phyloP scores from a whole-genome alignment of 352 stramenopile genomes.

The Globisporangium orthogonon region DNA sequence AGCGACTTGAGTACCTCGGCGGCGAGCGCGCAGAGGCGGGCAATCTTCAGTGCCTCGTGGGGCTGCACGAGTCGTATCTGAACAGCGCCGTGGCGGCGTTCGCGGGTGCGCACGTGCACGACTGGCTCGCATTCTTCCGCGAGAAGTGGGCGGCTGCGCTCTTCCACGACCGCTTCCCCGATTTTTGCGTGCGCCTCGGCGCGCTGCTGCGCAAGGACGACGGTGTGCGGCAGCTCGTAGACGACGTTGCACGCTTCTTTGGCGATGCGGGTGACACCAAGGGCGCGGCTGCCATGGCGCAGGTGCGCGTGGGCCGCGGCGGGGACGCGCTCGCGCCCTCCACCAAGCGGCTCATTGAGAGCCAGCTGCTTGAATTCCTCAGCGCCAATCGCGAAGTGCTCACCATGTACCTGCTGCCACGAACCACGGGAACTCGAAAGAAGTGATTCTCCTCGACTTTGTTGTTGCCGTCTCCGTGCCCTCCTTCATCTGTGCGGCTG shows the following conservation, averaged over 20 bases:
- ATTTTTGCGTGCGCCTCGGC: constrained; percentile 56
- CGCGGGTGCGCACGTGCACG: constrained; percentile 50
- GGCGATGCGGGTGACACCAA: constrained; percentile 61
- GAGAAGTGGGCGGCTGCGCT: constrained; percentile 68
- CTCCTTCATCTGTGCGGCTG: too few species aligned
- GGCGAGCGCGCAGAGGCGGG: constrained; percentile 38
- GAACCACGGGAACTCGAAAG: constrained; percentile 1
- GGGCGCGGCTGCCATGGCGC: constrained; percentile 42
- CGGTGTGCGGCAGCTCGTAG: constrained; percentile 52
- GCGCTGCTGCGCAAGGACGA: constrained; percentile 64
- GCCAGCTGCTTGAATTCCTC: constrained; percentile 70
- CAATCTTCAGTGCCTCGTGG: constrained; percentile 74
- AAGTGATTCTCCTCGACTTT: too few species aligned
- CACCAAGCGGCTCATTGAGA: constrained; percentile 74
- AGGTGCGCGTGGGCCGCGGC: constrained; percentile 60
- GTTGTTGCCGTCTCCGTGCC: too few species aligned
- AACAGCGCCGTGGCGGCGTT: constrained; percentile 80
- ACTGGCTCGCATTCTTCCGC: constrained; percentile 85
- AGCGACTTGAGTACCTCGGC: constrained; percentile 68
- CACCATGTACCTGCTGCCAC: constrained; percentile 76
- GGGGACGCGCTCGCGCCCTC: constrained; percentile 52
- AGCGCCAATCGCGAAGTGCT: constrained; percentile 69
- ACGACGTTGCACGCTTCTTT: constrained; percentile 54
- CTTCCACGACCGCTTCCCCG: constrained; percentile 74
- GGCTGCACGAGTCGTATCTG: constrained; percentile 81